Evolutionary conservation across 1,284 basidiomycete genomes (phyloP), one percentile per base, ranked within the genome.

Genomic region (Lignosus rhinocerotis): DNA sequence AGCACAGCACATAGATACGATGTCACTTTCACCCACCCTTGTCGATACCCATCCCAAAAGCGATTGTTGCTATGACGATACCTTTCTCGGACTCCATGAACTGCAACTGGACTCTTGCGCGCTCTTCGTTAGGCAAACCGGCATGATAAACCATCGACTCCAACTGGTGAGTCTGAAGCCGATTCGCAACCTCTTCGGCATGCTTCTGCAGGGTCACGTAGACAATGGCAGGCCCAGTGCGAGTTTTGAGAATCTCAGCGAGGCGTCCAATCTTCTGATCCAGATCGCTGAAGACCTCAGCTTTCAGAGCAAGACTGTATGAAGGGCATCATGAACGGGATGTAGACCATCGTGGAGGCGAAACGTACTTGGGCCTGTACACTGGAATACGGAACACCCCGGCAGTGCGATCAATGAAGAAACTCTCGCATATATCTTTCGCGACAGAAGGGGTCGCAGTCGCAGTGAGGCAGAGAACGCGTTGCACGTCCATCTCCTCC

Each of bases 31-130:
- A 43, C 54, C 60, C 57, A 69, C 85, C 78, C 66, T 89, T 89
- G 75, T 90, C 87, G 68, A 90, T 90, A 30, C 74, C 74, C 88
- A 92, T 90, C 5, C 89, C 89, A 64, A 90, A 90, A 0, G 84
- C 84, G 51, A 82, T 77, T 0, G 89, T 91, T 0, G 87, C 87
- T 33, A 86, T 85, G 42, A 91, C 88, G 55, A 92, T 81, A 52
- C 82, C 77, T 63, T 85, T 80, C 19, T 81, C 75, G 55, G 83
- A 84, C 1, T 76, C 72, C 76, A 90, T 88, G 82, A 90, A 91
- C 6, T 76, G 76, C 41, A 77, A 71, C 70, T 91, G 87, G 4
- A 85, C 79, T 46, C 73, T 75, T 43, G 79, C 73, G 8, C 85
- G 79, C 62, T 89, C 82, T 10, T 80, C 77, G 36, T 80, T 74